A percentile compares a stretch with the other conserved stretches of the same genome.
phyloP scores from a whole-genome alignment of 2,329 filamentous ascomycete genomes.

The Cordyceps cateniannulata region DNA sequence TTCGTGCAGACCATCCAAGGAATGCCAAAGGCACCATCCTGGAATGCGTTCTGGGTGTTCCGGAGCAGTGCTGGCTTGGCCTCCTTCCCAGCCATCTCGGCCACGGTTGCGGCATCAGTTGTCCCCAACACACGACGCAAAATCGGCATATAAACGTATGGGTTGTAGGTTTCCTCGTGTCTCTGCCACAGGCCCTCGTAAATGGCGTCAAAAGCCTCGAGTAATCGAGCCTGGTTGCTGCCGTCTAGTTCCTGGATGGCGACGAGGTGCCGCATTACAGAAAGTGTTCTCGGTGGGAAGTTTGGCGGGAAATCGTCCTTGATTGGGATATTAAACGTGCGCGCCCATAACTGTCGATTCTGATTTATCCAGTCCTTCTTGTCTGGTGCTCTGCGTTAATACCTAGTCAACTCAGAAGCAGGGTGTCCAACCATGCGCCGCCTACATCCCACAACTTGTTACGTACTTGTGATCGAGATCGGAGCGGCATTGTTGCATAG shows the following conservation, averaged over 20 bases:
- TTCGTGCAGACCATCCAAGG: conserved; percentile 33
- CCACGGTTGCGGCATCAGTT: conserved; percentile 22
- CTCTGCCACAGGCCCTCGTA: conserved; percentile 27
- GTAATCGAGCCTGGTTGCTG: conserved; percentile 17
- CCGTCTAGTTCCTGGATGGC: conserved; percentile 20
- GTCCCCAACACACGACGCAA: conserved; percentile 22
- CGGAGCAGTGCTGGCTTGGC: conserved; percentile 24
- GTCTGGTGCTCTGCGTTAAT: conserved; percentile 19
- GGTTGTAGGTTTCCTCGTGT: conserved; percentile 21
- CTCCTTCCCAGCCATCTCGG: conserved; percentile 20
- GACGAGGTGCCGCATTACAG: conserved; percentile 28
- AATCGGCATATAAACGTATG: conserved; percentile 22
- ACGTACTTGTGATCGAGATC: conserved; percentile 30
- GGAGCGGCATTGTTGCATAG: conserved; percentile 31
- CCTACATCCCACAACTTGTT: background rate
- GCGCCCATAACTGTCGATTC: conserved; percentile 28
- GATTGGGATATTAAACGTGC: conserved; percentile 30
- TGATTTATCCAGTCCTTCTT: conserved; percentile 31
- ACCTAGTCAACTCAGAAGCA: background rate
- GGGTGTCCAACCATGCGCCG: background rate
- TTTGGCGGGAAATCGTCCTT: conserved; percentile 22
- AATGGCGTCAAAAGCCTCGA: conserved; percentile 26
- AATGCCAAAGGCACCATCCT: conserved; percentile 30
- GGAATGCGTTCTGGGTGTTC: conserved; percentile 31
- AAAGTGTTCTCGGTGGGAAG: conserved; percentile 31